Base-by-base conservation (phyloP, 2,329 filamentous ascomycete species). In the Neonectria ditissima region DNA sequence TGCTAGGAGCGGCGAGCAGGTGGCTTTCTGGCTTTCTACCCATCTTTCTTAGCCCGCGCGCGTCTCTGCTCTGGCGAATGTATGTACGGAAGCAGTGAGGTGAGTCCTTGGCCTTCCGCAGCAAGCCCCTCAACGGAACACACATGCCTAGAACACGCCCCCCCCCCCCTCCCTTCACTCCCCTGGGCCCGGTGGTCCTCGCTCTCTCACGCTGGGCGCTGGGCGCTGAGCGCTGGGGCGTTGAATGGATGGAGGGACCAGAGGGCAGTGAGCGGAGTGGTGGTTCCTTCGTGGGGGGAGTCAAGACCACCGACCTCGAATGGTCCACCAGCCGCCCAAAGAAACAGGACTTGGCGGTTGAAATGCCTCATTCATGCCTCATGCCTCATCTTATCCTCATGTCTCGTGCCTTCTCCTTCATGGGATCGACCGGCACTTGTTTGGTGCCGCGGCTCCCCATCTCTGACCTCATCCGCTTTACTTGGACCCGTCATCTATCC, bases 381-480 rank as follows among this genome's bases (percentile, higher is more conserved):
- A 37, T 37, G 34, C 34, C 14, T 37, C 34, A 37, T 37, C 34
- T 16, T 13, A 37, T 37, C 3, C 34, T 39, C 48, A 26, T 60
- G 26, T 20, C 30, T 39, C 51, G 59, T 41, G n/a, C 8, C 16
- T 20, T 41, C n/a, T 20, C 16, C 10, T 8, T 41, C 37, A 20
- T 41, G 37, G 37, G 16, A 9, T 32, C 30, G 8, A 18, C 16
- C n/a, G n/a, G 37, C 37, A 41, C 37, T 18, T 18, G 53, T 64
- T 63, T 45, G 52, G 58, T 48, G 60, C 58, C 44, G 20, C 24
- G 45, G n/a, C 24, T 30, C 44, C 65, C 67, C 59, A 55, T 60
- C 56, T 67, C 70, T 72, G 68, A 69, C 57, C 65, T 71, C 61
- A 65, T 68, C 50, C 55, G 65, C 55, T 58, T 63, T 47, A 37